Conservation (phyloP, 2,329 filamentous ascomycete species). For the Pseudocercospora ulei region DNA sequence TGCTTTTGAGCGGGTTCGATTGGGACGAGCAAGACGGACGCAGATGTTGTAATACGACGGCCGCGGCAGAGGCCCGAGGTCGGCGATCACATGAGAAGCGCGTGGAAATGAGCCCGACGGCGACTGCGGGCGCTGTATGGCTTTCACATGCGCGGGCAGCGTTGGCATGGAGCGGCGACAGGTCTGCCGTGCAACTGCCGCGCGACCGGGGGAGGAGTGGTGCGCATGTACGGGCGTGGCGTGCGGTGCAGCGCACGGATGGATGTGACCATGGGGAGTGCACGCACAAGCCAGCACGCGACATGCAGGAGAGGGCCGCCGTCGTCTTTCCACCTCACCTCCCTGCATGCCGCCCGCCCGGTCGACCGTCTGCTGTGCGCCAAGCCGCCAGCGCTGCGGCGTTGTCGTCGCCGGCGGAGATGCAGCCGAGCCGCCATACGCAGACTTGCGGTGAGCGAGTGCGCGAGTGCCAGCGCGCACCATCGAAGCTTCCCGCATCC, state of each 20-base stretch:
- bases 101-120: not conserved
- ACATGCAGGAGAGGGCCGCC: not conserved
- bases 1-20: conserved; percentile 1
- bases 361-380: not conserved
- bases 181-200: conserved; percentile 5
- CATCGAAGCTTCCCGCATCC: too few relatives aligned
- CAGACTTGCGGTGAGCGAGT: too few relatives aligned
- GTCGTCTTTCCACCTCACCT: conserved; percentile 6
- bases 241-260: too few relatives aligned
- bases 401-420: too few relatives aligned
- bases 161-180: not conserved
- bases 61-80: not conserved
- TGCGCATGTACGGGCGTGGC: too few relatives aligned
- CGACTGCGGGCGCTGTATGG: not conserved
- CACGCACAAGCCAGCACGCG: conserved; percentile 1
- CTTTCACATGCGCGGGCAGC: not conserved
- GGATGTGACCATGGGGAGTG: too few relatives aligned
- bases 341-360: not conserved
- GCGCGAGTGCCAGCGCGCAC: too few relatives aligned
- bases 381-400: too few relatives aligned
- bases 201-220: not conserved
- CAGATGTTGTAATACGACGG: conserved; percentile 1
- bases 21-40: not conserved
- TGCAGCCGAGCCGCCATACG: too few relatives aligned
- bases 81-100: conserved; percentile 1